Conservation (phyloP, 2,329 filamentous ascomycete genomes). For the Trichoderma gracile region DNA sequence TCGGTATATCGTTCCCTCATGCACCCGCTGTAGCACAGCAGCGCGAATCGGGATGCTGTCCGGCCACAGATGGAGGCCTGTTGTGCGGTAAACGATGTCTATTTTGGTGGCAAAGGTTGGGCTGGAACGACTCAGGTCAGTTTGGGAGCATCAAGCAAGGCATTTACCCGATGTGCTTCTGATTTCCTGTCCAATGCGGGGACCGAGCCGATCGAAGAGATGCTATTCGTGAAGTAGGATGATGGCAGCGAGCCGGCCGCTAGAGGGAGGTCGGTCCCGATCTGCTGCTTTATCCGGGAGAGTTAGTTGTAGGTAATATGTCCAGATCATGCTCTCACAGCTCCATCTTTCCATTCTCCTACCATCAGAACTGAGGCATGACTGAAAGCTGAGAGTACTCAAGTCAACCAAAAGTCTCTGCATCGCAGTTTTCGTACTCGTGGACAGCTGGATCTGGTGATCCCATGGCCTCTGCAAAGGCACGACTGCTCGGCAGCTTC, state of each 20-base stretch:
- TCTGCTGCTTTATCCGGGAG: background rate
- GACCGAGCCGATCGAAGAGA: background rate
- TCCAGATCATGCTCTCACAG: background rate
- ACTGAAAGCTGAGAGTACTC: background rate
- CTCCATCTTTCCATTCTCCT: background rate
- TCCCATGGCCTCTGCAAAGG: background rate
- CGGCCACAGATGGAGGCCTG: constrained; percentile 1
- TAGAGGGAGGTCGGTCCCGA: background rate
- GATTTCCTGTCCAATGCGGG: background rate
- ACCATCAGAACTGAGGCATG: background rate
- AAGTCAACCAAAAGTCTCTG: background rate
- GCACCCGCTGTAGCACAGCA: background rate
- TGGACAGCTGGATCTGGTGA: background rate
- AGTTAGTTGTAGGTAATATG: too few relatives aligned
- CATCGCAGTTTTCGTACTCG: background rate
- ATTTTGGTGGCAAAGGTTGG: background rate
- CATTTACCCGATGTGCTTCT: background rate
- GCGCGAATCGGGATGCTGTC: background rate
- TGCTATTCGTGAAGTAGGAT: background rate
- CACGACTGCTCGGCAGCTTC: background rate
- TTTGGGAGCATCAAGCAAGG: background rate
- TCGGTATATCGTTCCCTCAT: background rate
- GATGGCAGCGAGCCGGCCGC: background rate
- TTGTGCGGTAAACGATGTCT: background rate
- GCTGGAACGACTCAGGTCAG: background rate